Percentiles rank a stretch among this genome's conserved stretches.
Conservation (phyloP, 495 filamentous ascomycete genomes). For the Penicillium bialowiezense region DNA sequence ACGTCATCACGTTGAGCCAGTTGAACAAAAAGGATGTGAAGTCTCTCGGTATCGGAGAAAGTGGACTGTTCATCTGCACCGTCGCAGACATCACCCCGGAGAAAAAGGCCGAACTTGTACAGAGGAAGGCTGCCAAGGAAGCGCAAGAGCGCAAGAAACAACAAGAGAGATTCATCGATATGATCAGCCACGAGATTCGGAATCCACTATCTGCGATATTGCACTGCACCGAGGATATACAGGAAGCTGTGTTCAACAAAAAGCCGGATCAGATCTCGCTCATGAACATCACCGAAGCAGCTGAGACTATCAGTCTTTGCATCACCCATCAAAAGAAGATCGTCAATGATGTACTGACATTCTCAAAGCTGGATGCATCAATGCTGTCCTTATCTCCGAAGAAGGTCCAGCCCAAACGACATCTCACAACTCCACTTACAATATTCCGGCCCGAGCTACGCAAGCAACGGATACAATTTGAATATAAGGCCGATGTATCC, state of each 20-base stretch:
- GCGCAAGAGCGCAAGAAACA: slow-evolving; percentile 64
- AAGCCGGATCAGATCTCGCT: slow-evolving; percentile 7
- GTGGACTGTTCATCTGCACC: slow-evolving; percentile 21
- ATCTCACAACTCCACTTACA: slow-evolving; percentile 64
- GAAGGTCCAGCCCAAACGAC: slow-evolving; percentile 61
- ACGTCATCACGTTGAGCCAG: slow-evolving; percentile 11
- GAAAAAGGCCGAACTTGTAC: slow-evolving; percentile 44
- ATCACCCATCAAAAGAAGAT: slow-evolving; percentile 78
- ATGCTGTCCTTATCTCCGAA: slow-evolving; percentile 66
- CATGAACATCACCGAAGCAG: slow-evolving; percentile 56
- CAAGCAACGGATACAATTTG: slow-evolving; percentile 63
- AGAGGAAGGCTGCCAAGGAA: slow-evolving; percentile 62
- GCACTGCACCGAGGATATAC: slow-evolving; percentile 77
- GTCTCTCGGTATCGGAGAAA: not conserved
- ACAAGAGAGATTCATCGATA: slow-evolving; percentile 85
- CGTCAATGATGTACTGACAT: slow-evolving; percentile 73
- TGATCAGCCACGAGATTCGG: slow-evolving; percentile 83
- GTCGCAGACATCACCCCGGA: slow-evolving; percentile 43
- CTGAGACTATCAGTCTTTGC: slow-evolving; percentile 73
- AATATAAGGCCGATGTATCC: slow-evolving; percentile 56
- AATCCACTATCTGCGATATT: slow-evolving; percentile 80
- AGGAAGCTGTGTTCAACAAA: slow-evolving; percentile 16
- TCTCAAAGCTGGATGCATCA: slow-evolving; percentile 80
- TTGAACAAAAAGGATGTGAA: slow-evolving; percentile 8
- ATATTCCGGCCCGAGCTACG: slow-evolving; percentile 72